Evolutionary conservation across 768 basidiomycete species (phyloP), one percentile per base, ranked within the genome.

Genomic region (Mycena kentingensis): DNA sequence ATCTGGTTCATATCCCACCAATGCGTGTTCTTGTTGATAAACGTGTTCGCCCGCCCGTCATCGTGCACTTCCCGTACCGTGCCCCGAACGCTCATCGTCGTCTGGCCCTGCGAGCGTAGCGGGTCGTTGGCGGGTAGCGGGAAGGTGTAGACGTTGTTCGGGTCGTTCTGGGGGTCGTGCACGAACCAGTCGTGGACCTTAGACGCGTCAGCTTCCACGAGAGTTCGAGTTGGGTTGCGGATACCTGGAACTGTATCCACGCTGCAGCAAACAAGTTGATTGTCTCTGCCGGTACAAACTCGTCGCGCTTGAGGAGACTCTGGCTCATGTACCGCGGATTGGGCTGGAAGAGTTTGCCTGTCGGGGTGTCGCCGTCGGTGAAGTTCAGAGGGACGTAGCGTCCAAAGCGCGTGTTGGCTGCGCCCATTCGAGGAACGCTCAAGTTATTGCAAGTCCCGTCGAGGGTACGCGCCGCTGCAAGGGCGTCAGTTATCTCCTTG

Each of bases 121-220:
- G 46, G 51, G 32, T 58, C 56, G 25, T 53, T 38, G 4, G 35
- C 31, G 1, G 56, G 52, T 5, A 58, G 47, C 2, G 12, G 24
- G 32, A 53, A 58, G 3, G 31, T 6, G 29, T 53, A 25, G 31
- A 53, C 32, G 35, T 34, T 45, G 38, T 58, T 12, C 6, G 52
- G 56, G 31, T 58, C 56, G 49, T 53, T 53, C 26, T 26, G 7
- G 5, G 42, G 5, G 2, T 48, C 56, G 16, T 58, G 56, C 27
- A 46, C 53, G 52, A 58, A 58, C 44, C 56, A 58, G 22, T 58
- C 56, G 32, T 58, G 56, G 10, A 45, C 46, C 34, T 52, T n/a
- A n/a, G n/a, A n/a, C n/a, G n/a, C n/a, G n/a, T n/a, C n/a, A n/a
- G n/a, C n/a, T n/a, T n/a, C n/a, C n/a, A n/a, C n/a, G n/a, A 50